Evolutionary conservation across 106 monocot genomes (phyloP).

Genomic region (Ottelia alismoides): DNA sequence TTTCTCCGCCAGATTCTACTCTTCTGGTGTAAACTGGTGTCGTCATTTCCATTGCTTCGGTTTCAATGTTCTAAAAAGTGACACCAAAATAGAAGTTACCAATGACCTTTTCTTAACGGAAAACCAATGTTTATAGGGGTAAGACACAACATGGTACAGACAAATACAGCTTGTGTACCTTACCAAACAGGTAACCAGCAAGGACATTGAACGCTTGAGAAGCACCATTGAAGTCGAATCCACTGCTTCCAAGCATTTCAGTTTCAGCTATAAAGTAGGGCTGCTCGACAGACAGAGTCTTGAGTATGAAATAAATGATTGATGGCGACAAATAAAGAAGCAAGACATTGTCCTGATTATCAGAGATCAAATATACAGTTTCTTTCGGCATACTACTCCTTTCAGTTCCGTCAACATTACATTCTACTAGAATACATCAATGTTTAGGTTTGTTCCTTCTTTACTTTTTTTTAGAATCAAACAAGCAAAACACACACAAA

Average conservation of each 20-base stretch:
- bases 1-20: conserved; percentile 41
- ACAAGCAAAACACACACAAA: no score
- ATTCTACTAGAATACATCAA: no score
- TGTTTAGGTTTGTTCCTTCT: no score
- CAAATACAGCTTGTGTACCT: conserved; percentile 30
- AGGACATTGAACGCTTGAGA: conserved; percentile 70
- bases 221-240: conserved; percentile 66
- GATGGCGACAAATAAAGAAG: no score
- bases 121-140: background rate
- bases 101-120: no score
- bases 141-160: background rate
- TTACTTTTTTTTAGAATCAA: no score
- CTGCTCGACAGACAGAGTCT: conserved; percentile 23
- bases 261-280: conserved; percentile 82
- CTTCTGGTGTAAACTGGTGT: conserved; percentile 66
- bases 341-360: no score
- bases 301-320: no score
- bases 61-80: conserved; percentile 38
- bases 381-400: no score
- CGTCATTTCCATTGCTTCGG: conserved; percentile 88
- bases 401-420: no score
- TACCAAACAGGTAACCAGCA: conserved; percentile 81
- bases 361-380: no score
- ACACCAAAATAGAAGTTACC: no score
- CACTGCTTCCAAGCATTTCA: conserved; percentile 59